Evolutionary conservation across 352 stramenopile genomes (phyloP), one percentile per base, ranked within the genome.

Genomic region (Phytophthora gonapodyides): DNA sequence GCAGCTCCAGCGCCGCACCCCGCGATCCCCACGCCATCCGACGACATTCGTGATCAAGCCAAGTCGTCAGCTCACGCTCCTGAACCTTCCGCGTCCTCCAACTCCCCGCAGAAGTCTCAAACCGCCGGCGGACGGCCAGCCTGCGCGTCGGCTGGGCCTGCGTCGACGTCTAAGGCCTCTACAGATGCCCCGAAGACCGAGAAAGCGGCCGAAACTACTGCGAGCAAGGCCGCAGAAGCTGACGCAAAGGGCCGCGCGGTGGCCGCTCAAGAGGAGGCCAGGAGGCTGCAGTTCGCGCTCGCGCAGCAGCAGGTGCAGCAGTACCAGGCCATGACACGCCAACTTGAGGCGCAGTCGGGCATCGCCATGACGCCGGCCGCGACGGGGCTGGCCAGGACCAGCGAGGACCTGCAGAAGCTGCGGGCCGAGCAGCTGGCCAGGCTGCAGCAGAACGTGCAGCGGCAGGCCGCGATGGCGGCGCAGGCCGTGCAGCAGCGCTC

Each of bases 371-470:
- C 37, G 36, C 61, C 50, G 2, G 60, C 27, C 24, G 49, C 27
- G 50, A 27, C 63, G 0, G 56, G 60, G 21, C 31, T 73, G 13
- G 60, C 57, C 2, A 69, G 72, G 56, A 77, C 61, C 15, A 61
- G 60, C 8, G 65, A 85, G 30, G 76, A 87, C 17, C 57, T 86
- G 13, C 69, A 88, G 54, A 74, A 76, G 1, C 57, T 75, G 6
- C 67, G 77, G 15, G 67, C 79, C 34, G 74, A 85, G 48, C 74
- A 80, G 12, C 64, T 89, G 7, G 62, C 80, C 33, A 75, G 69
- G 12, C 57, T 91, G 30, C 82, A 91, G 51, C 79, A 88, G 30
- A 81, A 80, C 17, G 65, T 70, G 30, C 70, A 68, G 44, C 53
- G 49, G 9, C 58, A 73, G 60, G 64, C 69, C 36, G 69, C 66